Base-by-base conservation (phyloP, 306 rosid genomes). In the Inga oerstediana region DNA sequence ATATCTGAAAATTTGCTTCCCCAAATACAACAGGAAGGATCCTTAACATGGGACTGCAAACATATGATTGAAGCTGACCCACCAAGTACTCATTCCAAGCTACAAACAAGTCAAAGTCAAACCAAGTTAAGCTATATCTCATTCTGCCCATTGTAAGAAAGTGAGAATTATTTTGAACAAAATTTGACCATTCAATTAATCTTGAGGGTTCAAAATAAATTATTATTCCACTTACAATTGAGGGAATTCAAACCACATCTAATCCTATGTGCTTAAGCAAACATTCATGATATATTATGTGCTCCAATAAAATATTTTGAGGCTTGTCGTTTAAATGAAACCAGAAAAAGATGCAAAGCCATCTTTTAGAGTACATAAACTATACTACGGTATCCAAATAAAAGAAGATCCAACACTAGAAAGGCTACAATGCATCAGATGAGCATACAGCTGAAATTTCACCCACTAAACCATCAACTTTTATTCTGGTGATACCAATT, bases 1-100 rank as follows among this genome's bases (percentile, higher is more conserved):
- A 71, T 44, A 44, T 71, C 54, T 17, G 65, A 74, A 74, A 51
- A 9, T 17, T 74, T 74, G 65, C 37, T 34, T 51, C 77, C 37
- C 48, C 48, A 30, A 16, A 9, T 4, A 44, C 30, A 16, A 34
- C 2, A 74, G 16, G 45, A 51, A 35, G 34, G 5, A 27, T 27
- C 30, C 30, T 27, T 27, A 27, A 0, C 30, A 27, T 0, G 30
- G 30, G 30, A 27, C 30, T 27, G 30, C 30, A 27, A 27, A 0
- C 30, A 27, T 32, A 69, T 48, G 58, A 64, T 2, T 56, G 58
- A 44, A 44, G 59, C 61, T 68, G 69, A 62, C 45, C 48, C 59
- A 9, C 54, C 44, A 17, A 64, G 62, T 45, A 45, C 34, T 64
- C 30, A 49, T 15, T 62, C 72, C 44, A 44, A 62, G 81, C 73